Base-by-base conservation (phyloP, 805 yeast genomes). In the Priceomyces melissophilus region DNA sequence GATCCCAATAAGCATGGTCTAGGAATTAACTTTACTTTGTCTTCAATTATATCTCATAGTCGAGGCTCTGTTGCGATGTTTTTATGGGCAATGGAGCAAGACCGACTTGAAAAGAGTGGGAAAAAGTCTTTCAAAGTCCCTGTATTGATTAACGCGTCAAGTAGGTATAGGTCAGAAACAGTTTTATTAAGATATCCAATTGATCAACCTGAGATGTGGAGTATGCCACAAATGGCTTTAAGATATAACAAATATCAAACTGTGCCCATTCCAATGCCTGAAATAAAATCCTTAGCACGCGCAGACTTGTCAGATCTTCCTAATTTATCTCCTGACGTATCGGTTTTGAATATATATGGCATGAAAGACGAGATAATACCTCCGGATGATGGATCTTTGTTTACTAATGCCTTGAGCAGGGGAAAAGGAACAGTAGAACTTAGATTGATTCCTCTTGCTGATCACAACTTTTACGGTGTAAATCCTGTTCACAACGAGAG, bases 1-100 rank as follows among this genome's bases (percentile, higher is more conserved):
- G 60, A 60, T 41, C 61, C 56, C 1, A 41, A 39, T 10, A 42
- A 46, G 37, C 62, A 68, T 45, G 71, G 73, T 9, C 47, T 72
- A 36, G 73, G 71, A 2, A 60, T 63, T 7, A 58, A 63, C 35
- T 67, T 80, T 39, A 59, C 73, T 3, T 60, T 85, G 14, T 75
- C 76, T 40, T 67, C 85, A 1, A 65, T 89, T 3, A 74, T 86
- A 25, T 84, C 80, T 3, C 97, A 90, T 59, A 87, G 96, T 0
- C 69, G 96, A 43, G 96, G 96, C 8, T 72, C 78, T 3, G 74
- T 84, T 20, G 82, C 90, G 4, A 79, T 82, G 81, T 81, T 87
- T 52, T 65, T 76, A 41, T 90, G 90, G 85, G 82, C 83, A 3
- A 44, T 76, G 27, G 42, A 60, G 30, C 77, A 76, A 42, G 71